Evolutionary conservation across 331 rosid genomes (phyloP).

Genomic region (Rosa hybrid): DNA sequence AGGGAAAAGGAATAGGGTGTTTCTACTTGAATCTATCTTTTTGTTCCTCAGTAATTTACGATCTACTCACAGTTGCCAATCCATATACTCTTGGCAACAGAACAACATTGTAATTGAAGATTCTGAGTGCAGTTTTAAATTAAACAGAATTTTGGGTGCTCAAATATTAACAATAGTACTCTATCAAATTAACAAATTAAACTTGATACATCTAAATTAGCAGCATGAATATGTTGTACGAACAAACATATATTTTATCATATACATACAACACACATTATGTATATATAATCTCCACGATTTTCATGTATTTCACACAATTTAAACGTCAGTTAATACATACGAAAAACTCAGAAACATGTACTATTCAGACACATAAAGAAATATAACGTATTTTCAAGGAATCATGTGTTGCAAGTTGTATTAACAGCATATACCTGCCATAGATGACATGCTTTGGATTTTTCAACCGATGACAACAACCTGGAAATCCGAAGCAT

Average conservation of each 20-base stretch:
- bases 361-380: not conserved
- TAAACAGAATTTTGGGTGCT: not conserved
- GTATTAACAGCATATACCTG: not conserved
- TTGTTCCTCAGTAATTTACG: not conserved
- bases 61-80: not conserved
- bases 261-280: too few species aligned
- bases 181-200: not conserved
- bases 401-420: not conserved
- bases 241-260: not conserved
- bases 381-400: not conserved
- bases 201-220: not conserved
- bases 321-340: not conserved
- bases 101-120: not conserved
- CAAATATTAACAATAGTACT: not conserved
- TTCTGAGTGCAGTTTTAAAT: not conserved
- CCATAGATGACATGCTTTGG: not conserved
- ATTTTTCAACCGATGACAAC: not conserved
- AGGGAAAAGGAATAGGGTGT: constrained; percentile 15
- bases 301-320: not conserved
- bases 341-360: not conserved
- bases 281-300: too few species aligned
- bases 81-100: not conserved
- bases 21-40: not conserved
- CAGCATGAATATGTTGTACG: not conserved
- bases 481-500: not conserved